Evolutionary conservation across 768 basidiomycete species (phyloP), one percentile per base, ranked within the genome.

Genomic region (Tulasnella sp.): DNA sequence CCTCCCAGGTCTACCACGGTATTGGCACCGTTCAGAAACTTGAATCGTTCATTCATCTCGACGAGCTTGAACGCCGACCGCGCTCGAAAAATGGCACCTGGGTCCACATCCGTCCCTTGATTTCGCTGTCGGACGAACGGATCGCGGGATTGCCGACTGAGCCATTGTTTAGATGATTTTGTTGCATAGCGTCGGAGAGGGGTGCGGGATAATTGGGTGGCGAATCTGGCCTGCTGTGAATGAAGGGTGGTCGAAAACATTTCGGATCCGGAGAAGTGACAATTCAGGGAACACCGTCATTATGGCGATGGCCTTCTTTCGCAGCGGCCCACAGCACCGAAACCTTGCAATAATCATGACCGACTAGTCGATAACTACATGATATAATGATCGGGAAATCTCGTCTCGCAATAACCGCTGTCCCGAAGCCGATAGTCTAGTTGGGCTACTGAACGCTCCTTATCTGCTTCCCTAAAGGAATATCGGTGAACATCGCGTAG

Each of bases 31-130:
- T 62, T 83, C 74, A 93, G 87, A 1, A 81, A 73, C 12, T 83
- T 83, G 79, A 83, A 87, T 42, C 83, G 81, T 0, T 83, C 79
- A 77, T 92, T 83, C 66, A 98, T 85, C 76, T 95, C 91, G 73
- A 94, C 79, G 17, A 98, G 87, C 81, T 98, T 98, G 84, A 92
- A 96, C 3, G 95, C 94, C 14, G 94, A 90, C 63, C 96, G 88
- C 0, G 95, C 89, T 32, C 94, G 89, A 79, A 88, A 96, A 12
- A 83, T 77, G 2, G 75, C 52, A 34, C 37, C 42, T 29, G 39
- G 66, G 3, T 47, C 69, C 11, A 22, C 26, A 7, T 52, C 42
- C 52, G 52, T 59, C 34, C 44, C 69, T 19, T 37, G 32, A 14
- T 39, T 64, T 8, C 89, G 87, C 67, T 81, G 80, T 76, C 86